These are phyloP conservation scores for Colletotrichum graminicola DNA, from an alignment of 2,329 filamentous ascomycete genomes.

Conservation along the genomic window DNA sequence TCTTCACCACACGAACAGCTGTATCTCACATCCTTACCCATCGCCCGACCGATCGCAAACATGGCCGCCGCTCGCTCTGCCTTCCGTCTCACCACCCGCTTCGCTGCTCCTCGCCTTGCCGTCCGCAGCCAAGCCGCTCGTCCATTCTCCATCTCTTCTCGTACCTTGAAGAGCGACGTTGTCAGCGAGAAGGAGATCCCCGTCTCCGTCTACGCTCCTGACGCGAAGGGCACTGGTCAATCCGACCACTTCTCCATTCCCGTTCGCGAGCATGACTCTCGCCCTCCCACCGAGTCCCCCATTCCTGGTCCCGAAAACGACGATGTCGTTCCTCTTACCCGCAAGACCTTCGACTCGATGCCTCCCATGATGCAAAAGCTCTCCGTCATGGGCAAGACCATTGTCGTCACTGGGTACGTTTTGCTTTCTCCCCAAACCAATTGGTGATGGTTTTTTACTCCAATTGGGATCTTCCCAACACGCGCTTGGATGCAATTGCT, in stretches of 20 bases:
- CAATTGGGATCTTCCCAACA: background rate
- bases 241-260: slow-evolving; percentile 68
- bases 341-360: slow-evolving; percentile 63
- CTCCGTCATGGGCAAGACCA: slow-evolving; percentile 77
- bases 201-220: slow-evolving; percentile 65
- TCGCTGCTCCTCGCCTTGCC: slow-evolving; percentile 49
- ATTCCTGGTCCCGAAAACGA: slow-evolving; percentile 58
- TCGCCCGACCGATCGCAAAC: slow-evolving; percentile 18
- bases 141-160: slow-evolving; percentile 53
- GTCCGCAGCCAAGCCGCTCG: slow-evolving; percentile 48
- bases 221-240: slow-evolving; percentile 58
- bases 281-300: slow-evolving; percentile 57
- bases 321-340: slow-evolving; percentile 63
- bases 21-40: slow-evolving; percentile 5
- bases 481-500: background rate
- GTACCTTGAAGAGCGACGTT: slow-evolving; percentile 62
- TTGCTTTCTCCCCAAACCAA: slow-evolving; percentile 12
- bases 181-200: slow-evolving; percentile 70
- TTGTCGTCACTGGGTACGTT: slow-evolving; percentile 77
- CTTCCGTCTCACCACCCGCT: slow-evolving; percentile 37
- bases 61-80: slow-evolving; percentile 39
- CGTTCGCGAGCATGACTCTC: slow-evolving; percentile 56
- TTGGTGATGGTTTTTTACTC: slow-evolving; percentile 6
- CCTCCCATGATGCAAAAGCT: slow-evolving; percentile 77
- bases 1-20: background rate